Evolutionary conservation across 495 filamentous ascomycete genomes (phyloP).

Genomic region (Neurospora tetraspora): DNA sequence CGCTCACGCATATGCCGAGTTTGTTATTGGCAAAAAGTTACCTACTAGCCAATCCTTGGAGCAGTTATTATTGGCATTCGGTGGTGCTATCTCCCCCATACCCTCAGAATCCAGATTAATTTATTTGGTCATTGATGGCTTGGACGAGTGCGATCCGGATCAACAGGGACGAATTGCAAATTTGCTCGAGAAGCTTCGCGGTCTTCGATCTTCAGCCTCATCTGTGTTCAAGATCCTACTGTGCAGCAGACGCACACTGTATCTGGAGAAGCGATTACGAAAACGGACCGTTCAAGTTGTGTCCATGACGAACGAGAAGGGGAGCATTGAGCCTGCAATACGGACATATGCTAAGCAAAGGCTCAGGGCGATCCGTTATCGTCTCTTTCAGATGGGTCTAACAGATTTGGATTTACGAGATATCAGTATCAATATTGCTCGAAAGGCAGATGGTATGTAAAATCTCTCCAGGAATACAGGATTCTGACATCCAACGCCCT

Average conservation of each 20-base stretch:
- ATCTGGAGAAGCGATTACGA: slow-evolving; percentile 4
- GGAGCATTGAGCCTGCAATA: slow-evolving; percentile 11
- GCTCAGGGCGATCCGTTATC: slow-evolving; percentile 4
- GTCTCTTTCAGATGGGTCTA: slow-evolving; percentile 13
- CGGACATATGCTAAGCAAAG: slow-evolving; percentile 10
- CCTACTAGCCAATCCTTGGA: slow-evolving; percentile 11
- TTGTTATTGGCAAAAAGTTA: slow-evolving; percentile 7
- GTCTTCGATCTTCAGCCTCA: neutral
- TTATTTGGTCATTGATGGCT: slow-evolving; percentile 17
- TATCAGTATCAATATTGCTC: slow-evolving; percentile 5
- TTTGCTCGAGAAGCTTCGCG: slow-evolving; percentile 11
- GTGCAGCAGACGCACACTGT: slow-evolving; percentile 9
- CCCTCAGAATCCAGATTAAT: neutral
- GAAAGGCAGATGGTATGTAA: slow-evolving; percentile 17
- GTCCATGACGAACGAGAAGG: slow-evolving; percentile 22
- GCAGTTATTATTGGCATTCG: slow-evolving; percentile 8
- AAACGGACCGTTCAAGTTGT: neutral
- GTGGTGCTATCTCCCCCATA: neutral
- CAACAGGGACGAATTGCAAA: slow-evolving; percentile 15
- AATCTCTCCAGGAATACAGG: neutral
- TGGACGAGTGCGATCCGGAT: slow-evolving; percentile 20
- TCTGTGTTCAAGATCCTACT: slow-evolving; percentile 17
- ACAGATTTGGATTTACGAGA: slow-evolving; percentile 4
- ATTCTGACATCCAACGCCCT: neutral
- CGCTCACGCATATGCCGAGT: slow-evolving; percentile 17